Conservation (phyloP, 2,329 filamentous ascomycete genomes). For the Drechslerella coelobrocha region DNA sequence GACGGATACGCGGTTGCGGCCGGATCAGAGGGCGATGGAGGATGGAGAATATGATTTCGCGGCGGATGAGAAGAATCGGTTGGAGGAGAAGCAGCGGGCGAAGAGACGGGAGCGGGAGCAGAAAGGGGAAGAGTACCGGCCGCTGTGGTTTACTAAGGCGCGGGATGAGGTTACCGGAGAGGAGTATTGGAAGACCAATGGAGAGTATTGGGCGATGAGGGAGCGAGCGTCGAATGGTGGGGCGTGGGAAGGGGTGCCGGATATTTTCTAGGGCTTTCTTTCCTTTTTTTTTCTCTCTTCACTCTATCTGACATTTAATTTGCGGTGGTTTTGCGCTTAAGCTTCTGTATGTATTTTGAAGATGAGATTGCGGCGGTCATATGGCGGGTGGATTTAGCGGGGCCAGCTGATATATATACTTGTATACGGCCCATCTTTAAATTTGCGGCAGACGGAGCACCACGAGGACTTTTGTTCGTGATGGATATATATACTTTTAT, state of each 20-base stretch:
- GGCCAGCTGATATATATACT: no score
- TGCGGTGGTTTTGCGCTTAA: no score
- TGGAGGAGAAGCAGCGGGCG: slow-evolving; percentile 88
- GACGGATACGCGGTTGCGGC: slow-evolving; percentile 89
- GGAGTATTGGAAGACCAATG: slow-evolving; percentile 86
- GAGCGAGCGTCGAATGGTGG: slow-evolving; percentile 70
- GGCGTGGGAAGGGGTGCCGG: slow-evolving; percentile 76
- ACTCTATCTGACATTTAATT: not conserved
- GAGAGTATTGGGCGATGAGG: slow-evolving; percentile 83
- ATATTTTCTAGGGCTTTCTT: slow-evolving; percentile 68
- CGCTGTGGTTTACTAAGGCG: slow-evolving; percentile 82
- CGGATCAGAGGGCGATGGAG: slow-evolving; percentile 97
- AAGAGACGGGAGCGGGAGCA: slow-evolving; percentile 75
- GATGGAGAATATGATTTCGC: slow-evolving; percentile 96
- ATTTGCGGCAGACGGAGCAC: no score
- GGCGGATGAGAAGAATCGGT: slow-evolving; percentile 88
- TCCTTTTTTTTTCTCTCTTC: not conserved
- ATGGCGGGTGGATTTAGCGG: no score
- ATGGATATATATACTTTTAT: no score
- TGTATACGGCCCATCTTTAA: no score
- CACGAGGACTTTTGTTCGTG: no score
- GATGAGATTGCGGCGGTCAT: no score
- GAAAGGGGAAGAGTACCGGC: slow-evolving; percentile 78
- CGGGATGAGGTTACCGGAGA: slow-evolving; percentile 82
- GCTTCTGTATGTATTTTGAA: no score